Evolutionary conservation across 768 basidiomycete genomes (phyloP), one percentile per base, ranked within the genome.

Genomic region (Collybiopsis confluens): DNA sequence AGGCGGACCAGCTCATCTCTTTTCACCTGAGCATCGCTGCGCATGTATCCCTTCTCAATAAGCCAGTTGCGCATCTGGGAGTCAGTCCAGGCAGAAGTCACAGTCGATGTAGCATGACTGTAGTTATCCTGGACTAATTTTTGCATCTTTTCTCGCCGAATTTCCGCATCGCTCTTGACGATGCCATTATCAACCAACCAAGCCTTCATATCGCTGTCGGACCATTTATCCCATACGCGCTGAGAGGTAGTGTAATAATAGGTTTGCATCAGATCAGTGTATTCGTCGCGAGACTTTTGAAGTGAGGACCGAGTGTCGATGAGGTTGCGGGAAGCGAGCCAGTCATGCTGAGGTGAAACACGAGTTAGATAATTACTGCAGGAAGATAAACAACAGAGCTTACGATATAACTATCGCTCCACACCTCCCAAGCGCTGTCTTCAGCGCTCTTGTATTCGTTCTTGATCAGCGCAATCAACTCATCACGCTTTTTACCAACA

Each of bases 321-420:
- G 59, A 97, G 69, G 54, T 85, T 80, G 66, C 93, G 92, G 8
- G 79, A 69, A 13, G 90, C 72, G 43, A 97, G 86, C 94, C 95
- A 98, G 54, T 86, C 73, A 53, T 85, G 84, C 89, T 91, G 56
- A n/a, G 8, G 24, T 42, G 38, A 7, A 15, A 20, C 2, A 11
- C 4, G 20, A 16, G n/a, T 27, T 23, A 13, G 16, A 35, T 1
- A 27, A 1, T 11, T n/a, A n/a, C n/a, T n/a, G n/a, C 49, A 28
- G 15, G 2, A 21, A 36, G 46, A 10, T 21, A 47, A 10, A 10
- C 33, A 15, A 20, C 18, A 2, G 35, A 18, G 65, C 84, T 45
- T 58, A 89, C 89, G 45, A 94, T 82, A 65, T 90, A 89, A 2
- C 83, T 86, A 64, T 90, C 87, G 51, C 85, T 86, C 95, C 96